These are phyloP conservation scores for Cryptococcus sp. DNA, from an alignment of 1,284 basidiomycete species.

Conservation along the genomic window DNA sequence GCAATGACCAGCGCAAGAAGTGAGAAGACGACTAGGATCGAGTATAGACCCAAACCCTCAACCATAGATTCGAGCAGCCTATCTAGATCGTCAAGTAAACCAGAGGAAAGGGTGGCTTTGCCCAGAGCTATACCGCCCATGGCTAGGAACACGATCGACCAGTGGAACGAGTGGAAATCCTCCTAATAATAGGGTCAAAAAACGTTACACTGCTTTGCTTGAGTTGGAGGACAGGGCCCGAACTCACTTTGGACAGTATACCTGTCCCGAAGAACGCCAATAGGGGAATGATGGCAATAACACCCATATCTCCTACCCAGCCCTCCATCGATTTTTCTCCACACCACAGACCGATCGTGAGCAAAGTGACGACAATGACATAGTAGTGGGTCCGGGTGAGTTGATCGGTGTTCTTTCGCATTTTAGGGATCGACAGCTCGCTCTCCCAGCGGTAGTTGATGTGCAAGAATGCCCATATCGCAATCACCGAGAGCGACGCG, in stretches of 20 bases:
- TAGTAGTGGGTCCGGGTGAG: constrained; percentile 88
- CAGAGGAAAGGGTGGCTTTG: constrained; percentile 88
- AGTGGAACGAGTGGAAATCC: constrained; percentile 91
- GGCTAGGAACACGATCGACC: constrained; percentile 90
- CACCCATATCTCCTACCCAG: constrained; percentile 91
- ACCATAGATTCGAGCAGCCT: constrained; percentile 68
- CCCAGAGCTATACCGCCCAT: constrained; percentile 98
- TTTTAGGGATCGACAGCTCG: constrained; percentile 77
- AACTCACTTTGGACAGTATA: constrained; percentile 81
- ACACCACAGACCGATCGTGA: constrained; percentile 91
- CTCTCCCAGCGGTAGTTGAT: constrained; percentile 82
- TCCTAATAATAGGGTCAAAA: constrained; percentile 59
- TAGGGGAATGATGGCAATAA: constrained; percentile 92
- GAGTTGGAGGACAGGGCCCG: neutral
- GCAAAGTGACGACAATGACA: constrained; percentile 79
- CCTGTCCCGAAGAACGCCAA: constrained; percentile 94
- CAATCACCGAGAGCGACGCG: constrained; percentile 75
- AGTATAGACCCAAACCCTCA: constrained; percentile 71
- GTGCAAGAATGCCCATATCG: constrained; percentile 90
- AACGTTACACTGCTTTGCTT: neutral
- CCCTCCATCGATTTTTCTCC: constrained; percentile 78
- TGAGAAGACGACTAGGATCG: constrained; percentile 81
- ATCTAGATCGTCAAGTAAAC: constrained; percentile 79
- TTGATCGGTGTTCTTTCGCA: constrained; percentile 74
- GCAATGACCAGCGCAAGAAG: constrained; percentile 77